Evolutionary conservation across 208 protist genomes (phyloP).

Genomic region (Novymonas esmeraldas): DNA sequence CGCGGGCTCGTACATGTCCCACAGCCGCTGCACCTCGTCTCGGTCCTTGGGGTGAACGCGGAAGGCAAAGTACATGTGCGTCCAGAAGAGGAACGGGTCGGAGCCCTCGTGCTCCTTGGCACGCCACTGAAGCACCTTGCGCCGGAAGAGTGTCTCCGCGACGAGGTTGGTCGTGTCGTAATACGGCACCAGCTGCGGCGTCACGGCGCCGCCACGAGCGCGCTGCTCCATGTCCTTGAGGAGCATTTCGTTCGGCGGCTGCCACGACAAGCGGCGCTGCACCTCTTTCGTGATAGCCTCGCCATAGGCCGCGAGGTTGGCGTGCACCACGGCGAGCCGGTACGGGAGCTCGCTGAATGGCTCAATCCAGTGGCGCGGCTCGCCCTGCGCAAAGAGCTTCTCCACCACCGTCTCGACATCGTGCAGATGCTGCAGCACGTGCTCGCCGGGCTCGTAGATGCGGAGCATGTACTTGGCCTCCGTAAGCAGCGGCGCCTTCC

Average conservation of each 20-base stretch:
- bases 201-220: conserved; percentile 46
- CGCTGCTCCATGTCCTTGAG: conserved; percentile 75
- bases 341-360: conserved; percentile 76
- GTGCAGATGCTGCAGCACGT: conserved; percentile 60
- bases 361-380: conserved; percentile 87
- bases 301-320: conserved; percentile 76
- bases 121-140: conserved; percentile 82
- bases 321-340: conserved; percentile 80
- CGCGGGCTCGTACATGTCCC: conserved; percentile 86
- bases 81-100: conserved; percentile 86
- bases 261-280: conserved; percentile 36
- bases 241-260: conserved; percentile 68
- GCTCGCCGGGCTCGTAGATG: conserved; percentile 64
- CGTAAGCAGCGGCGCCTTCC: conserved; percentile 82
- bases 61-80: conserved; percentile 88
- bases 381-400: conserved; percentile 66
- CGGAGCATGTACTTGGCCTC: conserved; percentile 84
- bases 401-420: conserved; percentile 79
- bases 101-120: conserved; percentile 71
- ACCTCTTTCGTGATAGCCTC: conserved; percentile 77
- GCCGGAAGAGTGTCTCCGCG: conserved; percentile 69
- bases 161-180: conserved; percentile 65
- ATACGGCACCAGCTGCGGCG: conserved; percentile 70
- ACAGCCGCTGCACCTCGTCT: conserved; percentile 76
- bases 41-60: conserved; percentile 71